These are phyloP conservation scores for Epichloe aotearoae DNA, from an alignment of 2,329 filamentous ascomycete species.

Conservation along the genomic window DNA sequence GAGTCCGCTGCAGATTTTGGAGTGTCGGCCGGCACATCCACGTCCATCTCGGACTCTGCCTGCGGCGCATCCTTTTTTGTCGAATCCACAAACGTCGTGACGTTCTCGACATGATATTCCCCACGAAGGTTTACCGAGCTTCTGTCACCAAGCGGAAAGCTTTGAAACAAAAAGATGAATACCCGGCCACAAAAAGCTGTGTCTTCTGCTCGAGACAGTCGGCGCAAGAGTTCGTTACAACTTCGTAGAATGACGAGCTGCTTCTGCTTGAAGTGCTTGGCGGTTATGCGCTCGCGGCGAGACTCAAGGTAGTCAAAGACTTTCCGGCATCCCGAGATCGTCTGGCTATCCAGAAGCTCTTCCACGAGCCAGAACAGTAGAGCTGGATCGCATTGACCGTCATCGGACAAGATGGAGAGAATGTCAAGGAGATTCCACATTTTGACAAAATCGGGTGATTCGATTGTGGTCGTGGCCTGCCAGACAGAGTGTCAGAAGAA, in stretches of 20 bases:
- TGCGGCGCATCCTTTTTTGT: constrained; percentile 16
- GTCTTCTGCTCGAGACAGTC: constrained; percentile 90
- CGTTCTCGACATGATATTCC: constrained; percentile 92
- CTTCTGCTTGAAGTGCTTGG: constrained; percentile 69
- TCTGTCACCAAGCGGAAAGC: constrained; percentile 89
- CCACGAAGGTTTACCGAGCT: constrained; percentile 94
- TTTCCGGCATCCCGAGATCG: constrained; percentile 76
- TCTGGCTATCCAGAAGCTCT: constrained; percentile 91
- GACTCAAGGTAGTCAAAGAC: constrained; percentile 96
- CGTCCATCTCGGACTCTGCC: constrained; percentile 40
- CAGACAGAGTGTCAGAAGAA: constrained; percentile 8
- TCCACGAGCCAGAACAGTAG: constrained; percentile 85
- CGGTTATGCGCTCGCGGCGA: constrained; percentile 73
- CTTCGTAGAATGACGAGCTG: constrained; percentile 80
- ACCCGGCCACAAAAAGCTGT: constrained; percentile 95
- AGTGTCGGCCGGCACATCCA: constrained; percentile 39
- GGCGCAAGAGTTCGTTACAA: constrained; percentile 88
- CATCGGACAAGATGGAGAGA: constrained; percentile 75
- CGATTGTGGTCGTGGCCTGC: constrained; percentile 62
- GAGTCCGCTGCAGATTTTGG: constrained; percentile 12
- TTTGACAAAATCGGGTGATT: constrained; percentile 63
- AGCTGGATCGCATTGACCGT: constrained; percentile 62
- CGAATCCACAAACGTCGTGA: constrained; percentile 60
- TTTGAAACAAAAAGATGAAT: constrained; percentile 97
- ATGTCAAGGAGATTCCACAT: constrained; percentile 94